A percentile compares a stretch with the other conserved stretches of the same genome.
Conservation (phyloP, 2,329 filamentous ascomycete genomes). For the Periconia sp. region DNA sequence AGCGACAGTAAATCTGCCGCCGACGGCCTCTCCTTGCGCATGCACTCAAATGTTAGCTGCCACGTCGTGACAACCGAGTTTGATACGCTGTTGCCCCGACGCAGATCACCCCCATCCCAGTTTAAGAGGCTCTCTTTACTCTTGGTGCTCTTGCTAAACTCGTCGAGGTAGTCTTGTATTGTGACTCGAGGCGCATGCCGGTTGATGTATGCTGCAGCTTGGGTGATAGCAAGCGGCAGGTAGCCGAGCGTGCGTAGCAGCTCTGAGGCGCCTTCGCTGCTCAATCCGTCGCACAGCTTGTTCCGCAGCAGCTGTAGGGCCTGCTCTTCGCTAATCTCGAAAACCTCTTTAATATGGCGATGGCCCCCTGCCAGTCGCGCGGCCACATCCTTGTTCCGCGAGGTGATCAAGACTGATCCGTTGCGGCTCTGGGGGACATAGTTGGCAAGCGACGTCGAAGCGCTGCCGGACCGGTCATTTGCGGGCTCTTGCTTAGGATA, state of each 20-base stretch:
- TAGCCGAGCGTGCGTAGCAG: conserved; percentile 27
- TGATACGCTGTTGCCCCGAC: conserved; percentile 39
- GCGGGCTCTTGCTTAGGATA: not conserved
- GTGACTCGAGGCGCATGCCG: conserved; percentile 15
- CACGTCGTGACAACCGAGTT: conserved; percentile 48
- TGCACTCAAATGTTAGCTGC: conserved; percentile 41
- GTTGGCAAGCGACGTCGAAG: conserved; percentile 4
- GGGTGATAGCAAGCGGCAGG: conserved; percentile 42
- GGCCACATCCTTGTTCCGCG: conserved; percentile 13
- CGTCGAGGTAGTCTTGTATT: conserved; percentile 43
- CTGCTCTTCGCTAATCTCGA: conserved; percentile 23
- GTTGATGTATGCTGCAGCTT: conserved; percentile 43
- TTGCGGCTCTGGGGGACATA: conserved; percentile 16
- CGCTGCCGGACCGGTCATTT: no score
- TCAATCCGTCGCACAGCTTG: conserved; percentile 16
- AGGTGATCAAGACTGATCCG: conserved; percentile 16
- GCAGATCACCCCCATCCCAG: conserved; percentile 34
- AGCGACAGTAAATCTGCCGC: conserved; percentile 54
- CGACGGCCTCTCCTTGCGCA: conserved; percentile 33
- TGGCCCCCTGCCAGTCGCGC: conserved; percentile 16
- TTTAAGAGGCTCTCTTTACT: conserved; percentile 27
- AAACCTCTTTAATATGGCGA: conserved; percentile 19
- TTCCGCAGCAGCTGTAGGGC: conserved; percentile 25
- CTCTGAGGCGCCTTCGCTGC: conserved; percentile 9
- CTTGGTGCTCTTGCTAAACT: conserved; percentile 43